Base-by-base conservation (phyloP, 495 filamentous ascomycete species). In the Mytilinidion resinicola region DNA sequence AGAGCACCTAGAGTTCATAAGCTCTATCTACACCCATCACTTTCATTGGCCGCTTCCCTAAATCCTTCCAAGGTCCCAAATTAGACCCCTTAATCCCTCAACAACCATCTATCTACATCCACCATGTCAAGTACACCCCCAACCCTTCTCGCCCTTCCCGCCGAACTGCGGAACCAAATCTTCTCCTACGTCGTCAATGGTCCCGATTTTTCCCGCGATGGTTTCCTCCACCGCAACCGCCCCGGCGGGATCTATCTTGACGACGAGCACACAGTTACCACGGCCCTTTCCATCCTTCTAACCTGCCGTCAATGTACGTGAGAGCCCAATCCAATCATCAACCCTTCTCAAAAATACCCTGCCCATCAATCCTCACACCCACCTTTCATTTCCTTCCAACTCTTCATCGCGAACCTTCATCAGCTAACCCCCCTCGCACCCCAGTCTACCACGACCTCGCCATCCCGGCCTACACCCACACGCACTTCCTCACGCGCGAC, bases 101-200 rank as follows among this genome's bases (percentile, higher is more conserved):
- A 30, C 2, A 30, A 30, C 6, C 2, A 30, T 30, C 25, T 30
- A 30, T 30, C 25, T 6, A 30, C 25, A 30, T 30, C 25, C 25
- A 30, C 25, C 25, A 52, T 19, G 9, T 35, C 39, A 44, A 35
- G 9, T 38, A 21, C 15, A 41, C 9, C 44, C 56, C 35, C 51
- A 20, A 11, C 41, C 34, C 46, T 70, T 10, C 59, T 68, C 34
- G 9, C 36, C 34, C 54, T 72, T 11, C 69, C 69, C 38, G 58
- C 57, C 10, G 69, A 72, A 48, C 60, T 72, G 2, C 42, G 69
- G 14, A 59, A 63, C 35, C 44, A 67, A 30, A 66, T 72, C 43
- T 48, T 72, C 17, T 36, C 39, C 34, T 58, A 59, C 46, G 57
- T 64, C 35, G 61, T 62, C 14, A 30, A 30, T 30, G 25, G 6